Evolutionary conservation across 495 filamentous ascomycete genomes (phyloP).

Genomic region (Aspergillus hancockii): DNA sequence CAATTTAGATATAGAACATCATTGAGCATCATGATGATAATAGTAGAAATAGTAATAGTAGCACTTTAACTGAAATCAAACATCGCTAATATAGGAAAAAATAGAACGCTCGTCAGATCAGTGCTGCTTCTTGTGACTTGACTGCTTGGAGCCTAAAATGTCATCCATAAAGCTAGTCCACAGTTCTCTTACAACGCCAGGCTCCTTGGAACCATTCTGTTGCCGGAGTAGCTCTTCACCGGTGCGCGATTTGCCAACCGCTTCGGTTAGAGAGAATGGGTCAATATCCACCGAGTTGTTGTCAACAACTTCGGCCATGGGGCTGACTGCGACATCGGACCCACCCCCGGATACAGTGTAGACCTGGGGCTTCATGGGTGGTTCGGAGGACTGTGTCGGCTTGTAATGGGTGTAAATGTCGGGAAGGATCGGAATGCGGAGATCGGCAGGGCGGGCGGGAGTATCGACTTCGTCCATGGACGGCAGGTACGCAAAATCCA

Average conservation of each 20-base stretch:
- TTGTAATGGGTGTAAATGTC: conserved; percentile 38
- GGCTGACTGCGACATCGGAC: conserved; percentile 52
- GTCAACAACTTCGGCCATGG: conserved; percentile 62
- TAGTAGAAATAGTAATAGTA: not conserved
- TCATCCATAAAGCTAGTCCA: conserved; percentile 62
- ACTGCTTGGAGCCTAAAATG: conserved; percentile 49
- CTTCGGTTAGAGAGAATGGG: conserved; percentile 57
- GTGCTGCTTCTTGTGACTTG: conserved; percentile 27
- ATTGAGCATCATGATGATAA: not conserved
- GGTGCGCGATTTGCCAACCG: conserved; percentile 45
- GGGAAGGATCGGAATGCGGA: conserved; percentile 57
- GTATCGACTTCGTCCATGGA: conserved; percentile 46
- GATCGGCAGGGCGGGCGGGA: conserved; percentile 25
- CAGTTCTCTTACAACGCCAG: conserved; percentile 48
- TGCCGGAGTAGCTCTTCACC: conserved; percentile 38
- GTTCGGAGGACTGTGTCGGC: conserved; percentile 22
- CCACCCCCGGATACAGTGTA: conserved; percentile 53
- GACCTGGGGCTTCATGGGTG: conserved; percentile 59
- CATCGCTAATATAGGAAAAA: conserved; percentile 20
- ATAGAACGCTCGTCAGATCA: not conserved
- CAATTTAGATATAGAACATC: not conserved
- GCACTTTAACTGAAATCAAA: conserved; percentile 4
- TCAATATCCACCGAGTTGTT: conserved; percentile 57
- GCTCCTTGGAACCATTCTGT: conserved; percentile 25
- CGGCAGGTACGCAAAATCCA: conserved; percentile 66